Evolutionary conservation across 2,329 filamentous ascomycete genomes (phyloP).

Genomic region (Hypoxylon rubiginosum): DNA sequence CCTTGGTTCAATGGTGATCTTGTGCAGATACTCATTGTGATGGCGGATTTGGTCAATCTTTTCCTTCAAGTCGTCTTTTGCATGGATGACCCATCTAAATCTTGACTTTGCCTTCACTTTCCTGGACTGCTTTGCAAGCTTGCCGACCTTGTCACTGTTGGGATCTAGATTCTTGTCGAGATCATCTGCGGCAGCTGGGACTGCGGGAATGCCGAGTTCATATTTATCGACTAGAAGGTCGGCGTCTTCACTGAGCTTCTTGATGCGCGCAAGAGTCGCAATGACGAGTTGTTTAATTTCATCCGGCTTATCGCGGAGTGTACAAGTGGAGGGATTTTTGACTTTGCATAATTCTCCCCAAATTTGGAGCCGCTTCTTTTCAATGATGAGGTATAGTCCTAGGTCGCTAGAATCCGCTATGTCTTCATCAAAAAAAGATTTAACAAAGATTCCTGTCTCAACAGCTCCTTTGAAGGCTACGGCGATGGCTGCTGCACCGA

Average conservation of each 20-base stretch:
- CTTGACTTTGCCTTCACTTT: no score
- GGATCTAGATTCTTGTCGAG: no score
- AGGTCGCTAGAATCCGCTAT: constrained; percentile 14
- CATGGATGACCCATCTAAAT: no score
- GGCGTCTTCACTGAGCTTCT: neutral
- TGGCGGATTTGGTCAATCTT: no score
- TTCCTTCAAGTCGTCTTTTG: no score
- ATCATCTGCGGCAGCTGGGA: no score
- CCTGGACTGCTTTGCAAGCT: no score
- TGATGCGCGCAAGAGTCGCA: neutral
- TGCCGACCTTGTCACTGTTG: no score
- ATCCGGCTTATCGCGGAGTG: constrained; percentile 11
- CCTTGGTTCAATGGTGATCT: neutral
- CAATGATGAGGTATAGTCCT: constrained; percentile 13
- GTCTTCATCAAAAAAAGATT: constrained; percentile 22
- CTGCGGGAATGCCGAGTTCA: no score
- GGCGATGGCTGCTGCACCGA: constrained; percentile 8
- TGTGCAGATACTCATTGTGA: no score
- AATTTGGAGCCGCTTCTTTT: constrained; percentile 27
- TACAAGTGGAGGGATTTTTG: constrained; percentile 5
- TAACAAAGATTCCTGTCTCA: constrained; percentile 22
- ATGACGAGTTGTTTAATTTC: constrained; percentile 11
- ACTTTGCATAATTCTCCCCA: constrained; percentile 17
- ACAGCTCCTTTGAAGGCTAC: constrained; percentile 23
- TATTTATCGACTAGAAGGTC: no score